Evolutionary conservation across 1,284 basidiomycete genomes (phyloP).

Genomic region (Lentinula novae-zelandiae): DNA sequence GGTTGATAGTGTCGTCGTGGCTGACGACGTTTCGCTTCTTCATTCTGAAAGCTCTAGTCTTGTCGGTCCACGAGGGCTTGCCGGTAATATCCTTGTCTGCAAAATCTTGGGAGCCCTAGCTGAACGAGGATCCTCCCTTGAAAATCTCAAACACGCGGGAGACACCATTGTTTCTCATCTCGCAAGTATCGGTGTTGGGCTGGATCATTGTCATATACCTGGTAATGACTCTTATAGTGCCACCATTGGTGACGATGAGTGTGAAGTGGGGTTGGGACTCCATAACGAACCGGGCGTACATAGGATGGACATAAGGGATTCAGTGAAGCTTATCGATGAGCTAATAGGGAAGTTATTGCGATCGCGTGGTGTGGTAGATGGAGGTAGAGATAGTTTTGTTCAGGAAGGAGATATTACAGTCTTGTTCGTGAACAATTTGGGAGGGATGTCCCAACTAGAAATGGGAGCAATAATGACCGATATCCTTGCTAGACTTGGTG

Average conservation of each 20-base stretch:
- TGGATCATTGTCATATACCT: slow-evolving; percentile 57
- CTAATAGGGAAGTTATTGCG: slow-evolving; percentile 34
- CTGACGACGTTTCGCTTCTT: slow-evolving; percentile 62
- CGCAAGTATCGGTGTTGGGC: slow-evolving; percentile 47
- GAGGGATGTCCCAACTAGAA: slow-evolving; percentile 51
- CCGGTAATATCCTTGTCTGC: slow-evolving; percentile 66
- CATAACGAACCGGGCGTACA: slow-evolving; percentile 57
- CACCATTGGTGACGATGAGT: slow-evolving; percentile 29
- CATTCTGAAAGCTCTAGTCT: slow-evolving; percentile 27
- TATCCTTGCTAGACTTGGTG: slow-evolving; percentile 37
- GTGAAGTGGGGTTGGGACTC: slow-evolving; percentile 52
- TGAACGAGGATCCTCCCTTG: slow-evolving; percentile 41
- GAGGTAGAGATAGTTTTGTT: slow-evolving; percentile 1
- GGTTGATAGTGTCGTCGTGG: slow-evolving; percentile 57
- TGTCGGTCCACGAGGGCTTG: slow-evolving; percentile 55
- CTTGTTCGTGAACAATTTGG: slow-evolving; percentile 53
- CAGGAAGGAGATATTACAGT: slow-evolving; percentile 29
- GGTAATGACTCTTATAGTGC: slow-evolving; percentile 27
- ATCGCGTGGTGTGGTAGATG: slow-evolving; percentile 1
- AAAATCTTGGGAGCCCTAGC: slow-evolving; percentile 62
- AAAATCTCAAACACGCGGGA: slow-evolving; percentile 45
- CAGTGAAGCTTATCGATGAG: slow-evolving; percentile 29
- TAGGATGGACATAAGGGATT: slow-evolving; percentile 27
- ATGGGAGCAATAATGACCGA: slow-evolving; percentile 47
- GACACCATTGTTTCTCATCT: slow-evolving; percentile 41